Evolutionary conservation across 2,329 filamentous ascomycete genomes (phyloP).

Genomic region (Aspergillus phoenicis): DNA sequence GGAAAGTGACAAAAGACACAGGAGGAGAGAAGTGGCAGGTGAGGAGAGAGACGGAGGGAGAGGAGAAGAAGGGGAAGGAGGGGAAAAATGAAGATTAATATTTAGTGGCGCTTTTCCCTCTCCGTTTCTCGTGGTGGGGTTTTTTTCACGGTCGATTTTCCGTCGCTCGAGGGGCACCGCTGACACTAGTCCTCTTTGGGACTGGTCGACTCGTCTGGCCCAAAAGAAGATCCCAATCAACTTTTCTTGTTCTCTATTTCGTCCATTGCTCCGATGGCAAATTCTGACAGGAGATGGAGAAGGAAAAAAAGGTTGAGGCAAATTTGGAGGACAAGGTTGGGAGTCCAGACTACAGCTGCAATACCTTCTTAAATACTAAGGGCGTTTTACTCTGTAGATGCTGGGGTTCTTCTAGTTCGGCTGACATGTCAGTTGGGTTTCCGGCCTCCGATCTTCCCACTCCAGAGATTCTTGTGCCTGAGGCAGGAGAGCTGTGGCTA

Average conservation of each 20-base stretch:
- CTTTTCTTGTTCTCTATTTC: neutral
- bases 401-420: neutral
- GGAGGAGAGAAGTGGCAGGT: constrained; percentile 31
- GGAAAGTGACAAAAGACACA: constrained; percentile 16
- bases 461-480: neutral
- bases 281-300: neutral
- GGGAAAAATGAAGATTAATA: constrained; percentile 35
- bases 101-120: constrained; percentile 24
- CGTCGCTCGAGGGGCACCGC: constrained; percentile 18
- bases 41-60: constrained; percentile 25
- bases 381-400: neutral
- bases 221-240: neutral
- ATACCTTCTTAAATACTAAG: neutral
- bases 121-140: constrained; percentile 24
- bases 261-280: constrained; percentile 5
- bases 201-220: constrained; percentile 17
- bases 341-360: neutral
- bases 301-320: neutral
- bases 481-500: neutral
- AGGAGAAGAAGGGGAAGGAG: constrained; percentile 31
- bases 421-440: neutral
- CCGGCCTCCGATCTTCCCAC: neutral
- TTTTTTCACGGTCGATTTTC: constrained; percentile 17
- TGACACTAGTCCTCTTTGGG: constrained; percentile 18
- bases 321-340: neutral